phyloP scores from a whole-genome alignment of 345 rosid genomes.

The Populus deltoides region DNA sequence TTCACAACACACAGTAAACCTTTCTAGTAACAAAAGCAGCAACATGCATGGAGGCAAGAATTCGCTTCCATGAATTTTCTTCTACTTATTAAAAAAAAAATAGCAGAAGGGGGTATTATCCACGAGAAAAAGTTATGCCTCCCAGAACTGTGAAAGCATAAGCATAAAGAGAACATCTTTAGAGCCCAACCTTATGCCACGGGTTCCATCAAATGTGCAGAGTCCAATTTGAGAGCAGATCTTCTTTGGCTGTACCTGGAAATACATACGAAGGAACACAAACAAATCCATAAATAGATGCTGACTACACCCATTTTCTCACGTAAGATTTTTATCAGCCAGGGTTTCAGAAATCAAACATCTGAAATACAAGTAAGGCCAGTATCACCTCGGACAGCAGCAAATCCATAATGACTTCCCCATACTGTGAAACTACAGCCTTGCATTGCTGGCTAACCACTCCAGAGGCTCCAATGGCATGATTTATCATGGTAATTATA shows the following conservation, averaged over 20 bases:
- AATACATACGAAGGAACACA: not conserved
- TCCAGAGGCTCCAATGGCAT: constrained; percentile 33
- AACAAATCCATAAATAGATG: not conserved
- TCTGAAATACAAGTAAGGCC: not conserved
- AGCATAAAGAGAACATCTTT: not conserved
- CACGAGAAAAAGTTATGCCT: not conserved
- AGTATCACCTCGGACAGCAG: constrained; percentile 27
- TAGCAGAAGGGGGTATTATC: not conserved
- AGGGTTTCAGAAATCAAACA: not conserved
- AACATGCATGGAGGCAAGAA: not conserved
- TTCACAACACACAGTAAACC: not conserved
- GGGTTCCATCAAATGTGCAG: constrained; percentile 26
- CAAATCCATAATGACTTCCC: constrained; percentile 23
- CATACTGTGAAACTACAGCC: constrained; percentile 27
- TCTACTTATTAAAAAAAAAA: not conserved
- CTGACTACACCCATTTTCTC: not conserved
- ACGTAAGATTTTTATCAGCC: not conserved
- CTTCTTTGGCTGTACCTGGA: constrained; percentile 24
- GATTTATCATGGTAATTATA: constrained; percentile 31
- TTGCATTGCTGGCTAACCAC: constrained; percentile 32
- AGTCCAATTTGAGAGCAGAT: constrained; percentile 29
- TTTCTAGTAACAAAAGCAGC: not conserved
- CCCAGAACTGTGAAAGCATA: not conserved
- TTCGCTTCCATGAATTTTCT: not conserved
- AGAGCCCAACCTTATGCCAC: constrained; percentile 17